Conservation (phyloP, 306 rosid species). For the Herpetospermum pedunculosum region DNA sequence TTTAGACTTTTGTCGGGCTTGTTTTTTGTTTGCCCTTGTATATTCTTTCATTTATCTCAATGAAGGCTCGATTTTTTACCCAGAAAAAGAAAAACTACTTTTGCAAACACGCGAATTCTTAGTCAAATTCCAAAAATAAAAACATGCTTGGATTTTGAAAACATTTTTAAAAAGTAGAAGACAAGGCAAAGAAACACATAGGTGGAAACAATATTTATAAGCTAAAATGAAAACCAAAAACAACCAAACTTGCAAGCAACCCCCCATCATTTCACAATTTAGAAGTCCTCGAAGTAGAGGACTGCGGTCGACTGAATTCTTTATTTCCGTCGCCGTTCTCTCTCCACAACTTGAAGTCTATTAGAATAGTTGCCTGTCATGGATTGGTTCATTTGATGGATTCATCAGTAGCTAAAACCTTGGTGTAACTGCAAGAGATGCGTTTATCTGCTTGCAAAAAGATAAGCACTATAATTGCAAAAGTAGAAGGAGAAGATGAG, state of each 20-base stretch:
- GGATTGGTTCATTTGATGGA: neutral
- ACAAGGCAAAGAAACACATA: too few species aligned
- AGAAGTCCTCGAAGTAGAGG: neutral
- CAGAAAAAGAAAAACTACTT: too few species aligned
- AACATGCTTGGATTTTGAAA: too few species aligned
- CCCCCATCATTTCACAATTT: neutral
- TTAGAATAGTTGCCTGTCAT: neutral
- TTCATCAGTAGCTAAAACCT: neutral
- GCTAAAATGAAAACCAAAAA: too few species aligned
- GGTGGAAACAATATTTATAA: too few species aligned
- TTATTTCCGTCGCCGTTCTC: neutral
- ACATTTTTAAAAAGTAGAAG: too few species aligned
- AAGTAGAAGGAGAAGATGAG: neutral
- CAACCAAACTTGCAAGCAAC: neutral
- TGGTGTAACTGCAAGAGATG: neutral
- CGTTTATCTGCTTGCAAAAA: neutral
- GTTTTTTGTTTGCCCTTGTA: too few species aligned
- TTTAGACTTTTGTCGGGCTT: too few species aligned
- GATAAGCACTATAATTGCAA: neutral
- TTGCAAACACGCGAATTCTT: too few species aligned
- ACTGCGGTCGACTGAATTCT: neutral
- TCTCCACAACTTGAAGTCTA: neutral
- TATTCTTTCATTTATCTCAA: too few species aligned
- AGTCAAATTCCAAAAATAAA: too few species aligned
- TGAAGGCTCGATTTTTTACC: too few species aligned